Base-by-base conservation (phyloP, 2,329 filamentous ascomycete genomes). In the Lecanoromycetidae sp. region DNA sequence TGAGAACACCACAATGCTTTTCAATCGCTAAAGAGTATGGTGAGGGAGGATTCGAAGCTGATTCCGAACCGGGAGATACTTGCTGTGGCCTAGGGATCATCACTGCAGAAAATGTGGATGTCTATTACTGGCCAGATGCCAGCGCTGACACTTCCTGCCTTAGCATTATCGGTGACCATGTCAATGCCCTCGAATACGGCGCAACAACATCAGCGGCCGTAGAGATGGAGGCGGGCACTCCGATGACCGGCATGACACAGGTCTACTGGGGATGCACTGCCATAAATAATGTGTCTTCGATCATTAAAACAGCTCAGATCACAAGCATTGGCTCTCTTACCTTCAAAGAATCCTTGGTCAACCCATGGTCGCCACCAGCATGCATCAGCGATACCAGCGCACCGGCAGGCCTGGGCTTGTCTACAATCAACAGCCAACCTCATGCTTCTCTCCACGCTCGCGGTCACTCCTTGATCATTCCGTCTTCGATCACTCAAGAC, bases 121-220 rank as follows among this genome's bases (percentile, higher is more conserved):
- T 49, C 7, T 49, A 49, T 27, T 44, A 49, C 26, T 49, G 46
- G 46, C 46, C 40, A 10, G 46, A 44, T 17, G 15, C 32, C 5
- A 34, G 34, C n/a, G 32, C 46, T 17, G 26, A 44, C 29, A 36
- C n/a, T 15, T 44, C 30, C 6, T 49, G 46, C 20, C 26, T 49
- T 2, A 44, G 41, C 22, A 35, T 49, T 13, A 44, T 49, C 29
- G 40, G 40, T 6, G 29, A 43, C 23, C 23, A 17, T 6, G 19
- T 47, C 9, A 34, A 15, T 7, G 20, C 46, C 8, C 1, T 27
- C 6, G 23, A 35, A 5, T 19, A 36, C 13, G 46, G 39, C n/a
- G 46, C 32, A 10, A 48, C 46, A 7, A 41, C 43, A 19, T 9
- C 29, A n/a, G 20, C 9, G 15, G 27, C n/a, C n/a, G n/a, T n/a